Conservation (phyloP, 805 yeast genomes). For the Metschnikowia henanensis region DNA sequence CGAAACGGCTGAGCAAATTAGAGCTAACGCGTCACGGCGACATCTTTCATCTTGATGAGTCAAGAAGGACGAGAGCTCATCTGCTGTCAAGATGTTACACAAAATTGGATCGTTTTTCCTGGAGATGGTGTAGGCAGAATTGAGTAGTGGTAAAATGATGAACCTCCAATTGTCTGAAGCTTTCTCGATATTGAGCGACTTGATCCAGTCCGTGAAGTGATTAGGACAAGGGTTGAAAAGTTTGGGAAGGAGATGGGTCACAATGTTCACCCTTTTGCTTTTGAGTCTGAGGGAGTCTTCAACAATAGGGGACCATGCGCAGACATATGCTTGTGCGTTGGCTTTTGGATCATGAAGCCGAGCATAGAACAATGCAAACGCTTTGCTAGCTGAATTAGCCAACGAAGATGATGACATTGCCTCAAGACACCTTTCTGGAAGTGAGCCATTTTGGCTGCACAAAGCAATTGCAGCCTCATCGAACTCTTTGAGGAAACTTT, state of each 20-base stretch:
- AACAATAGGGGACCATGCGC: slow-evolving; percentile 49
- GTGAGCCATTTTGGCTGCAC: slow-evolving; percentile 42
- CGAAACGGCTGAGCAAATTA: slow-evolving; percentile 61
- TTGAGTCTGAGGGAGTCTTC: slow-evolving; percentile 31
- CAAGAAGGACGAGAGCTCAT: slow-evolving; percentile 37
- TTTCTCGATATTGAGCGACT: slow-evolving; percentile 7
- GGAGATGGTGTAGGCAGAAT: slow-evolving; percentile 10
- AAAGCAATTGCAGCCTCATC: slow-evolving; percentile 40
- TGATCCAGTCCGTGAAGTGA: slow-evolving; percentile 42
- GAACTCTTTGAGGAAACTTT: slow-evolving; percentile 50
- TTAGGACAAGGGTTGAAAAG: slow-evolving; percentile 54
- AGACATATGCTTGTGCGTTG: slow-evolving; percentile 46
- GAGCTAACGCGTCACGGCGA: slow-evolving; percentile 57
- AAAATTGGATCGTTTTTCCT: slow-evolving; percentile 12
- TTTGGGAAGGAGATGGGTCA: slow-evolving; percentile 60
- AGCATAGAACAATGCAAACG: slow-evolving; percentile 38
- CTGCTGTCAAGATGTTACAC: slow-evolving; percentile 2
- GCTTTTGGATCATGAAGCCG: slow-evolving; percentile 11
- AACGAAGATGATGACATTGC: slow-evolving; percentile 58
- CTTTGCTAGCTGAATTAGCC: slow-evolving; percentile 67
- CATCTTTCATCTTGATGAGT: slow-evolving; percentile 41
- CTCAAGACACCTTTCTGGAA: slow-evolving; percentile 47
- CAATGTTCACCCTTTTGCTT: slow-evolving; percentile 46
- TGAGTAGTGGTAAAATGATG: slow-evolving; percentile 13
- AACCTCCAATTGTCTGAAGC: slow-evolving; percentile 5